These are phyloP conservation scores for Helenozyma baotianmanensis DNA, from an alignment of 805 yeast species.

Conservation along the genomic window DNA sequence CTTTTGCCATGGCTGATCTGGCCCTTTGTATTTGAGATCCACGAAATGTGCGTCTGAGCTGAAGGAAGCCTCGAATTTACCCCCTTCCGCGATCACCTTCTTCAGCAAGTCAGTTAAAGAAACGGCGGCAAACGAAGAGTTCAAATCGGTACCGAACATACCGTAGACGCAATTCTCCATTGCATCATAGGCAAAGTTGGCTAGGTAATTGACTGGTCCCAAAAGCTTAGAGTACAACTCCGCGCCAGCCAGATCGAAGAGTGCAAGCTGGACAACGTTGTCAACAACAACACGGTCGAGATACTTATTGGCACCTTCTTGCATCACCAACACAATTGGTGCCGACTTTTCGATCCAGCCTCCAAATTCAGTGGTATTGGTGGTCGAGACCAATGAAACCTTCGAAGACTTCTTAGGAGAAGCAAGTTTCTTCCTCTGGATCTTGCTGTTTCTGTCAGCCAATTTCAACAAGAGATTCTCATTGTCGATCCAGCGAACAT, in stretches of 20 bases:
- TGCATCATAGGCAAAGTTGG: slow-evolving; percentile 15
- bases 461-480: slow-evolving; percentile 14
- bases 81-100: slow-evolving; percentile 7
- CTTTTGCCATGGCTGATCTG: slow-evolving; percentile 23
- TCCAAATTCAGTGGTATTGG: slow-evolving; percentile 11
- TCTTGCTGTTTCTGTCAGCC: slow-evolving; percentile 20
- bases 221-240: slow-evolving; percentile 11
- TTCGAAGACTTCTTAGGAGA: slow-evolving; percentile 4
- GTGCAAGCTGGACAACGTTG: slow-evolving; percentile 15
- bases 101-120: slow-evolving; percentile 1
- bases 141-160: slow-evolving; percentile 12
- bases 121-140: slow-evolving; percentile 8
- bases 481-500: slow-evolving; percentile 18
- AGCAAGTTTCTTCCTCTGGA: slow-evolving; percentile 13
- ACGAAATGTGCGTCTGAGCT: slow-evolving; percentile 21
- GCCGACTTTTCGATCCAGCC: slow-evolving; percentile 23
- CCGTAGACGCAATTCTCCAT: slow-evolving; percentile 15
- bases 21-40: slow-evolving; percentile 18
- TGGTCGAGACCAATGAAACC: slow-evolving; percentile 3
- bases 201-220: slow-evolving; percentile 14
- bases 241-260: slow-evolving; percentile 15
- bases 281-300: slow-evolving; percentile 21
- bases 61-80: slow-evolving; percentile 14
- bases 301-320: slow-evolving; percentile 9
- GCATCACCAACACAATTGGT: slow-evolving; percentile 11